These are phyloP conservation scores for Puccinia sorghi DNA, from an alignment of 1,284 basidiomycete species.

Conservation along the genomic window DNA sequence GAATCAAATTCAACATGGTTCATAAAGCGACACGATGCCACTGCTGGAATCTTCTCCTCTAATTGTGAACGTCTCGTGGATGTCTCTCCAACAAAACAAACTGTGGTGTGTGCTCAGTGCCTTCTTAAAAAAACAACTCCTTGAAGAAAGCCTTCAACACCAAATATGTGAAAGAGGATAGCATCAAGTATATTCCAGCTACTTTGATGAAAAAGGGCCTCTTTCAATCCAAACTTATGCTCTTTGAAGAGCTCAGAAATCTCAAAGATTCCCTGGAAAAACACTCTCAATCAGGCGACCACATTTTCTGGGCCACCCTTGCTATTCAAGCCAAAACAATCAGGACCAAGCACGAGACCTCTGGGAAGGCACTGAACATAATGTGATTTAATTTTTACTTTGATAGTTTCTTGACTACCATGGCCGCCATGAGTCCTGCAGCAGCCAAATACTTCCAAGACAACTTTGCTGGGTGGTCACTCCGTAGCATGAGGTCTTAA, in stretches of 20 bases:
- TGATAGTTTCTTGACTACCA: slow-evolving; percentile 19
- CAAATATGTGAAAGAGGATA: background rate
- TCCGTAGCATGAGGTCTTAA: background rate
- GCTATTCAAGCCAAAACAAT: background rate
- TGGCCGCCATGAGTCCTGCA: slow-evolving; percentile 27
- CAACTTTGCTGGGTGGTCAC: slow-evolving; percentile 1
- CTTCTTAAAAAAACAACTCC: background rate
- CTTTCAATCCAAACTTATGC: slow-evolving; percentile 1
- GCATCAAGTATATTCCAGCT: background rate
- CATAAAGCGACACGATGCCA: background rate
- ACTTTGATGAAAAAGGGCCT: background rate
- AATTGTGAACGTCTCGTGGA: background rate
- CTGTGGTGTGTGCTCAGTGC: background rate
- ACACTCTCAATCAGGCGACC: background rate
- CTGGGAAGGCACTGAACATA: slow-evolving; percentile 1
- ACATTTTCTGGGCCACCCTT: background rate
- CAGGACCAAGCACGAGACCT: slow-evolving; percentile 4
- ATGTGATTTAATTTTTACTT: slow-evolving; percentile 16
- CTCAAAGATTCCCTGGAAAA: slow-evolving; percentile 9
- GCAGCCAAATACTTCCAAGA: background rate
- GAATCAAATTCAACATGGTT: slow-evolving; percentile 6
- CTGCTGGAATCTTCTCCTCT: slow-evolving; percentile 7
- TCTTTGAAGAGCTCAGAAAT: background rate
- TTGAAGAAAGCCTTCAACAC: slow-evolving; percentile 10
- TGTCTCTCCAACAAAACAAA: background rate